A percentile compares a stretch with the other conserved stretches of the same genome.
phyloP scores from a whole-genome alignment of 768 basidiomycete genomes.

The Kockovaella imperatae region DNA sequence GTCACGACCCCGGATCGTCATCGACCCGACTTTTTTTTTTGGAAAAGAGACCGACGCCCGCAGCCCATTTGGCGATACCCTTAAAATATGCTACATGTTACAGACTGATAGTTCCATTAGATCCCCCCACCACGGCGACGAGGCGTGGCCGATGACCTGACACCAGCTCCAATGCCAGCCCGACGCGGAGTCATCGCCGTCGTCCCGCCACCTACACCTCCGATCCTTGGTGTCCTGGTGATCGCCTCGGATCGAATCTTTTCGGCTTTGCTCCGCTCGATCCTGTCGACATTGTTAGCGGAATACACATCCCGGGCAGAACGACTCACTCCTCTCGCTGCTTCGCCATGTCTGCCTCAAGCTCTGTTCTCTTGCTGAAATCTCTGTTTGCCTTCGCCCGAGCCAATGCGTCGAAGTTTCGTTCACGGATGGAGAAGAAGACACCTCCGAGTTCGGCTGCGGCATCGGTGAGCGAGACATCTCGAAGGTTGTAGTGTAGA shows the following conservation, averaged over 20 bases:
- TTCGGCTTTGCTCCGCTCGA: conserved; percentile 36
- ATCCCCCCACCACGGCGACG: conserved; percentile 39
- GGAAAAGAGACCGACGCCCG: too few species aligned
- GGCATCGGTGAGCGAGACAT: conserved; percentile 8
- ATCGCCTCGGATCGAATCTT: conserved; percentile 33
- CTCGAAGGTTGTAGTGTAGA: conserved; percentile 2
- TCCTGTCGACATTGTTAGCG: conserved; percentile 14
- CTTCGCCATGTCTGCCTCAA: conserved; percentile 83
- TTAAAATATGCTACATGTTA: too few species aligned
- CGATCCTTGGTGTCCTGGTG: conserved; percentile 36
- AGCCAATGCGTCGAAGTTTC: conserved; percentile 87
- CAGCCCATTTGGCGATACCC: too few species aligned
- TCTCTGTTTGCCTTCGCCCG: conserved; percentile 64
- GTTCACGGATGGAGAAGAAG: conserved; percentile 96
- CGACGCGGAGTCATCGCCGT: conserved; percentile 31
- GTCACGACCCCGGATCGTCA: too few species aligned
- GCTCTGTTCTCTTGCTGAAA: conserved; percentile 81
- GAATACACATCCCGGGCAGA: not conserved
- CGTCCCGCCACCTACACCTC: conserved; percentile 18
- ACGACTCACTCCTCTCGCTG: conserved; percentile 42
- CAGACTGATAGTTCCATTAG: too few species aligned
- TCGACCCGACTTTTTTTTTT: too few species aligned
- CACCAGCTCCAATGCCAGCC: conserved; percentile 41
- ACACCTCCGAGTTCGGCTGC: conserved; percentile 88
- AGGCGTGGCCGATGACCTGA: conserved; percentile 37